phyloP scores from a whole-genome alignment of 495 filamentous ascomycete genomes.

The Sphaerosporella brunnea region DNA sequence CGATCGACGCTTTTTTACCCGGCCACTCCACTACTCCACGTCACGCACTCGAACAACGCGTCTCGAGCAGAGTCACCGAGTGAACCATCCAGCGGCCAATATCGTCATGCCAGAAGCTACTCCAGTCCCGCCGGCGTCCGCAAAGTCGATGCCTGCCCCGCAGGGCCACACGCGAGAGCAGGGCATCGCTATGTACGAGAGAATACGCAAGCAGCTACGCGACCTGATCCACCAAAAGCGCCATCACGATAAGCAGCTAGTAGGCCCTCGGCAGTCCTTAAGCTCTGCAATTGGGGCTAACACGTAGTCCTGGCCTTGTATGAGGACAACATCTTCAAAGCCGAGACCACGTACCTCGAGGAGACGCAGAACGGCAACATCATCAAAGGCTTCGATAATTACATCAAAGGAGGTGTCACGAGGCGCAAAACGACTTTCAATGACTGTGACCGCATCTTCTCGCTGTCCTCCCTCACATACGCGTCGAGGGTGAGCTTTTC shows the following conservation, averaged over 20 bases:
- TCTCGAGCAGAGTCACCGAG: no score
- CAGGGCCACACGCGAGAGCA: slow-evolving; percentile 10
- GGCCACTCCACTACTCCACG: no score
- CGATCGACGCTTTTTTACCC: no score
- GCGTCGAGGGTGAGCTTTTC: slow-evolving; percentile 27
- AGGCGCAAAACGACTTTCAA: slow-evolving; percentile 34
- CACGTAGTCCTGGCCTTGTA: no score
- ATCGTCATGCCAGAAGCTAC: slow-evolving; percentile 6
- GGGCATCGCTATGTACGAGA: slow-evolving; percentile 51
- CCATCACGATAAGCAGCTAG: slow-evolving; percentile 48
- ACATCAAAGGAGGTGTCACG: slow-evolving; percentile 63
- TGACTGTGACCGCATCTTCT: slow-evolving; percentile 41
- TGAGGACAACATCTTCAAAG: slow-evolving; percentile 70
- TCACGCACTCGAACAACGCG: no score
- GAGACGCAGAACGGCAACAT: slow-evolving; percentile 85
- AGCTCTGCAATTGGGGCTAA: no score
- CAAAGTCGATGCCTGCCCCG: slow-evolving; percentile 3
- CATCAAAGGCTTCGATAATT: slow-evolving; percentile 90
- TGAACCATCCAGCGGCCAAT: no score
- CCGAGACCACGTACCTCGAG: slow-evolving; percentile 78
- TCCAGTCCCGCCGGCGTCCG: slow-evolving; percentile 4
- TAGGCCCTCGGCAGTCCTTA: no score
- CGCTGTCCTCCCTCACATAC: slow-evolving; percentile 40
- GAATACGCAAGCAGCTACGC: slow-evolving; percentile 48
- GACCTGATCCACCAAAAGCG: slow-evolving; percentile 51